Conservation (phyloP, 768 basidiomycete genomes). For the Inosperma sp. region DNA sequence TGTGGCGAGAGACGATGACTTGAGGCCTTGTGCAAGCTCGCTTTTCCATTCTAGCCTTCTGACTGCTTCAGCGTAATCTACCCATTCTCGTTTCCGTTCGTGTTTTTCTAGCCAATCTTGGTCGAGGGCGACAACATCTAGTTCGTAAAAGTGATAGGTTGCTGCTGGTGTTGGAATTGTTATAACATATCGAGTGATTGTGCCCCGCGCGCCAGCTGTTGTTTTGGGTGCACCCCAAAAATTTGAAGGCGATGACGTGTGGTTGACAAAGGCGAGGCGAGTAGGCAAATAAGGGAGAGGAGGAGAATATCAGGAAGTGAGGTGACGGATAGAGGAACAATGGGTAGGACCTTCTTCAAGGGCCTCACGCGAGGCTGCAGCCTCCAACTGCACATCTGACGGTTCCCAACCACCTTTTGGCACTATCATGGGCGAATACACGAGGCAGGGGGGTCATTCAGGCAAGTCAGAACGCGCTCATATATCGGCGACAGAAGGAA, state of each 20-base stretch:
- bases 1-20: constrained; percentile 61
- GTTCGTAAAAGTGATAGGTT: constrained; percentile 88
- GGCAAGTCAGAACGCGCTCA: neutral
- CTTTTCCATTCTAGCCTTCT: constrained; percentile 75
- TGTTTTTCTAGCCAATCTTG: constrained; percentile 76
- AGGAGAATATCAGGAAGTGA: constrained; percentile 63
- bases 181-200: constrained; percentile 77
- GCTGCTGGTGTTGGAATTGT: constrained; percentile 75
- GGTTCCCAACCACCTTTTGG: constrained; percentile 93
- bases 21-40: constrained; percentile 76
- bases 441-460: neutral
- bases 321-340: constrained; percentile 71
- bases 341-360: constrained; percentile 94
- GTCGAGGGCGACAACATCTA: constrained; percentile 75
- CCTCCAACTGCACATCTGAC: constrained; percentile 75
- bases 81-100: constrained; percentile 83
- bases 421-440: constrained; percentile 40
- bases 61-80: constrained; percentile 79
- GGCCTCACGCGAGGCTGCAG: constrained; percentile 88
- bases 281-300: constrained; percentile 32
- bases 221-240: constrained; percentile 11
- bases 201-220: constrained; percentile 85
- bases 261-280: constrained; percentile 1
- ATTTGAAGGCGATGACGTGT: neutral
- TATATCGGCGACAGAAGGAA: constrained; percentile 7